Evolutionary conservation across 2,329 filamentous ascomycete genomes (phyloP), one percentile per base, ranked within the genome.

Genomic region (Ophiocordyceps polyrhachis-furcata): DNA sequence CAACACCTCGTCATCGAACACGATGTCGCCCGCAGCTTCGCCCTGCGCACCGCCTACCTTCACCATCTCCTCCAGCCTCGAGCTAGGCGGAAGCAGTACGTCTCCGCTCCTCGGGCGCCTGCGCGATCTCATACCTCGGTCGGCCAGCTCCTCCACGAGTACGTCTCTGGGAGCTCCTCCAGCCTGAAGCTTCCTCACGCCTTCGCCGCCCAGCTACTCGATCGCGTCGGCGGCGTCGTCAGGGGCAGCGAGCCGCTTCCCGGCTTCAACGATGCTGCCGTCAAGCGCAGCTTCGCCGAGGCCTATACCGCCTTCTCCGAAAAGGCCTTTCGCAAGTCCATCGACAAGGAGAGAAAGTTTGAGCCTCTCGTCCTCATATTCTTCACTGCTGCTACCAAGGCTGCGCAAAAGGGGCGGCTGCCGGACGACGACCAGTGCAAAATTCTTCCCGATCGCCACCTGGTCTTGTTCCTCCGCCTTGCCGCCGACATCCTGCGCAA

Each of bases 351-450:
- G 61, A 76, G 89, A 49, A 81, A 89, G 56, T 81, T 93, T 20
- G 91, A 98, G 62, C 88, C 93, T 50, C 67, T 96, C 44, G 78
- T 98, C 44, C 71, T 98, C 52, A 95, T 96, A 50, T 96, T 98
- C 69, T 96, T 93, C 64, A 93, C 88, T 1, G 83, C 85, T 50
- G 88, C 91, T 7, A 93, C 86, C 41, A 93, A 93, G 60, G 88
- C 64, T 29, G 64, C 93, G 49, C 73, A 94, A 55, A 79, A 83
- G 61, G 84, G 53, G 53, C 85, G 59, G 74, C 81, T 74, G 1
- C 71, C 78, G 0, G 82, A 83, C 42, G 89, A 96, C 60, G 86
- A 93, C 58, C 75, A 76, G 44, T 95, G 86, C 83, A 94, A 91
- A 64, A 69, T 83, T 47, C 77, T 96, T 63, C 87, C 93, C 17